phyloP scores from a whole-genome alignment of 345 rosid genomes.

The Syzygium oleosum region DNA sequence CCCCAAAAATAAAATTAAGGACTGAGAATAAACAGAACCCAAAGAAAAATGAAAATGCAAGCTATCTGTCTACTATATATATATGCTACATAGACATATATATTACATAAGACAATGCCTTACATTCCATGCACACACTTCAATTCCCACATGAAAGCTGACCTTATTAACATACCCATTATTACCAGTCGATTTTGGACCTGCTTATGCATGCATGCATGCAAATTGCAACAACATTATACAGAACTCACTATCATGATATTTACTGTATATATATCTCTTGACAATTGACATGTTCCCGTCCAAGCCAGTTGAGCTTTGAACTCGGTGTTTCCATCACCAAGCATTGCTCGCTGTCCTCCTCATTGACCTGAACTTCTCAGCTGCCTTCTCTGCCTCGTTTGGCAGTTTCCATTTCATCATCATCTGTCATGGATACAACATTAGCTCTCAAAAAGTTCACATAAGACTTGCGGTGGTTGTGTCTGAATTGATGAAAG shows the following conservation, averaged over 20 bases:
- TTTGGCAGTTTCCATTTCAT: slow-evolving; percentile 23
- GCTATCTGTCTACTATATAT: not conserved
- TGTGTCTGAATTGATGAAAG: not conserved
- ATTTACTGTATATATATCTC: not conserved
- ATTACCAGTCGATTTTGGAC: not conserved
- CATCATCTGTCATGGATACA: slow-evolving; percentile 12
- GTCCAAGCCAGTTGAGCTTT: not conserved
- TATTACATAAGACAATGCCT: not conserved
- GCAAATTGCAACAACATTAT: not conserved
- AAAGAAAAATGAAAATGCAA: not conserved
- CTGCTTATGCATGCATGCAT: not conserved
- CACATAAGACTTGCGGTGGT: not conserved
- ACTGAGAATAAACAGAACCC: no score
- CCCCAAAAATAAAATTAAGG: no score
- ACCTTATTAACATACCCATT: not conserved
- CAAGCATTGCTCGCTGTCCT: slow-evolving; percentile 52
- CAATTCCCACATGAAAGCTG: not conserved
- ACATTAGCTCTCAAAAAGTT: not conserved
- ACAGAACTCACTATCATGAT: not conserved
- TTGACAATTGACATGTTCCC: no score
- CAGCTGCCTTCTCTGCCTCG: slow-evolving; percentile 25
- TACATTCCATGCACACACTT: not conserved
- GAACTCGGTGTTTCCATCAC: slow-evolving; percentile 18
- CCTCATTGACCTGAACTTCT: slow-evolving; percentile 35
- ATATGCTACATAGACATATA: not conserved